Base-by-base conservation (phyloP, 352 stramenopile species). In the Globisporangium sylvaticum region DNA sequence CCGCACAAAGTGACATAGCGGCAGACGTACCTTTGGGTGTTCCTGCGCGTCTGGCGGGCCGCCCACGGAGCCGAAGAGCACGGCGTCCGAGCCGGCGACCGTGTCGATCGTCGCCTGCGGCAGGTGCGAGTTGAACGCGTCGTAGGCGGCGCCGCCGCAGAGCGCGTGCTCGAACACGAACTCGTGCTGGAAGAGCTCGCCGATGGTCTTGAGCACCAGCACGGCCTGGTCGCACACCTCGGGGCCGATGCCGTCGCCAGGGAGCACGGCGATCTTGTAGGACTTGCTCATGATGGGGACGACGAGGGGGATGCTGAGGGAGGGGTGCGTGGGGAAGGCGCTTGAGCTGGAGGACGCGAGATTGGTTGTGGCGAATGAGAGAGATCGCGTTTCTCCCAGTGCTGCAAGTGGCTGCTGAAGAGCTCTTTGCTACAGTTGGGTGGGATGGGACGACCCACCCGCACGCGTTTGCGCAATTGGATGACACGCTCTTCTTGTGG, bases 231-330 rank as follows among this genome's bases (percentile, higher is more conserved):
- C 78, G 64, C 97, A 99, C 44, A 99, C 98, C 81, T 99, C 97
- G 8, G 97, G 97, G n/a, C 97, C 97, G 76, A 99, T 99, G 64
- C 97, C 97, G 82, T 99, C 97, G 64, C 97, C 97, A 0, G 97
- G 88, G 25, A 99, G 88, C 62, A 99, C 84, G 12, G 97, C 98
- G 66, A 99, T 96, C 72, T 91, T 90, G 76, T 89, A 78, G 22
- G 77, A 78, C 48, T 66, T 65, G 75, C 73, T 84, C 75, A 81
- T 80, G 24, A 9, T 70, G 29, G 29, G 48, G 58, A 59, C 12
- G 25, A 37, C 5, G 39, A 18, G 37, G 27, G 20, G 29, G 5
- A 3, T 32, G 24, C 29, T 42, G 18, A 14, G 48, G 27, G 59
- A 5, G 46, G 39, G 15, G 6, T 25, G 34, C 34, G 5, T 18